A percentile compares a stretch with the other conserved stretches of the same genome.
These are phyloP conservation scores for Plantago major DNA, from an alignment of 257 asterid genomes.

Conservation along the genomic window DNA sequence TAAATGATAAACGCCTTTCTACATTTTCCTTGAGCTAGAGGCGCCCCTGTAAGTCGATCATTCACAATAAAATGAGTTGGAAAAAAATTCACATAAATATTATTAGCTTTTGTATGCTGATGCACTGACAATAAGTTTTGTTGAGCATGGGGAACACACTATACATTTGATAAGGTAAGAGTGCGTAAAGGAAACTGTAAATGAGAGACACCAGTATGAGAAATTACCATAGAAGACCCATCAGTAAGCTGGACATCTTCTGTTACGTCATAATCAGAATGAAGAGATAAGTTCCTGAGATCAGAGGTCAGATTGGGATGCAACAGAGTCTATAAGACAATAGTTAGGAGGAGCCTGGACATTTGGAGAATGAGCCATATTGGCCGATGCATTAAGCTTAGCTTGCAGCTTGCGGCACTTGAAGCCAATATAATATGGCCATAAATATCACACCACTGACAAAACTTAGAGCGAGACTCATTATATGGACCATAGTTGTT, in stretches of 20 bases:
- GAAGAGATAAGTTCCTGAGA: not conserved
- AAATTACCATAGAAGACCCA: not conserved
- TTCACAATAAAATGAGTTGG: not conserved
- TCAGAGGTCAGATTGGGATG: not conserved
- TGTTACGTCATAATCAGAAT: not conserved
- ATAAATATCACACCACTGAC: not conserved
- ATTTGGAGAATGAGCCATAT: not conserved
- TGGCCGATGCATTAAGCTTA: not conserved
- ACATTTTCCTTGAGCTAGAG: not conserved
- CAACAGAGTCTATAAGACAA: conserved; percentile 9
- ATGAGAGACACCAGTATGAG: not conserved
- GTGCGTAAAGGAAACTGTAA: not conserved
- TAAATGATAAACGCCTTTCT: not conserved
- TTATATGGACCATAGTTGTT: not conserved
- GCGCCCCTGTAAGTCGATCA: not conserved
- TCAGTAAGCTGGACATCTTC: not conserved
- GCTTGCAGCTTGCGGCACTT: not conserved
- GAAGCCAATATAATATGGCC: not conserved
- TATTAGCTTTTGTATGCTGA: not conserved
- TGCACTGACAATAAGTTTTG: not conserved
- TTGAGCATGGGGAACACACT: no score
- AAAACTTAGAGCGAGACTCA: not conserved
- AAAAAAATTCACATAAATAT: not conserved
- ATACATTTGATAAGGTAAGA: not conserved
- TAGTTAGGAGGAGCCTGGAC: not conserved